A percentile compares a stretch with the other conserved stretches of the same genome.
Conservation (phyloP, 148 eudicot species). For the Limonium bicolor region DNA sequence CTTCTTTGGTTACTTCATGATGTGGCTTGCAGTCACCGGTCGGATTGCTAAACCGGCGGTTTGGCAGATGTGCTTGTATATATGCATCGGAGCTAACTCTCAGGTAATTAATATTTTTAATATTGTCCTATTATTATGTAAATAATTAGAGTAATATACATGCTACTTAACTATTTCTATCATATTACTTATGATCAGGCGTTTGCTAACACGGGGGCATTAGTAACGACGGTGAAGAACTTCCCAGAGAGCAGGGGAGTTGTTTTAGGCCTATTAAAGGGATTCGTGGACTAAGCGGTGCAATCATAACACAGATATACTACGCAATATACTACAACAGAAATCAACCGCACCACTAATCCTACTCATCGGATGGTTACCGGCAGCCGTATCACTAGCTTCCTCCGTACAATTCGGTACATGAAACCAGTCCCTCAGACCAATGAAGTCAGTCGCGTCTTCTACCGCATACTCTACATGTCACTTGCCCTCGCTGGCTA, state of each 20-base stretch:
- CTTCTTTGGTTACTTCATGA: constrained; percentile 5
- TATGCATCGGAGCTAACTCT: not conserved
- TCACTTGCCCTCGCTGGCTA: constrained; percentile 17
- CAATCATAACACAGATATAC: constrained; percentile 19
- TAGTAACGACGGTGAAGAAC: constrained; percentile 21
- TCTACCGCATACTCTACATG: constrained; percentile 15
- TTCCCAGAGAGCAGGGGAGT: constrained; percentile 19
- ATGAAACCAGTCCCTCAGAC: constrained; percentile 8
- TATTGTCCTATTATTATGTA: not conserved
- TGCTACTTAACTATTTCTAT: too few species aligned
- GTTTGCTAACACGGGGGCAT: constrained; percentile 17
- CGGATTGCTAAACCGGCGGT: constrained; percentile 1
- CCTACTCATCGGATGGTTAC: constrained; percentile 17
- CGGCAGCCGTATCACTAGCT: constrained; percentile 7
- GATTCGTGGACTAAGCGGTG: constrained; percentile 23
- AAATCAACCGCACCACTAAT: constrained; percentile 11
- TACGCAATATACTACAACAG: constrained; percentile 14
- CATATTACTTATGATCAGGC: too few species aligned
- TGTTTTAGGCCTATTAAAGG: constrained; percentile 18
- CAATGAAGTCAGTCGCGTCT: constrained; percentile 15
- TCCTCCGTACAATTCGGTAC: constrained; percentile 8
- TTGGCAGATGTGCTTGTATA: constrained; percentile 10
- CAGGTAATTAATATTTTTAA: not conserved
- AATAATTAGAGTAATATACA: too few species aligned
- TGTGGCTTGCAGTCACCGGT: constrained; percentile 3